Evolutionary conservation across 495 filamentous ascomycete species (phyloP), one percentile per base, ranked within the genome.

Genomic region (Penicillium soppii): DNA sequence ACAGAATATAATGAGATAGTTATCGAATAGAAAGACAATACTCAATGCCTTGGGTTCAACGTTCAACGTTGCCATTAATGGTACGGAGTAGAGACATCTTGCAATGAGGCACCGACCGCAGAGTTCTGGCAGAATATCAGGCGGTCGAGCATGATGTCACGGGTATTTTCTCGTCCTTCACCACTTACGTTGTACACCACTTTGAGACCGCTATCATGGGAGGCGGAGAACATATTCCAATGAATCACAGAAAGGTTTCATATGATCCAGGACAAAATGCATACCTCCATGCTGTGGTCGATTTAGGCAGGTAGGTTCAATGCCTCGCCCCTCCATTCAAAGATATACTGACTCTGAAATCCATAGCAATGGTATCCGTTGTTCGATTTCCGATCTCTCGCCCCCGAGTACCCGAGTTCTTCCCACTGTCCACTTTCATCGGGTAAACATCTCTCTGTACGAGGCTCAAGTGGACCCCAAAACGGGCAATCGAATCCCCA

Each of bases 331-430:
- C 13, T 46, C 25, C 12, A 12, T 4, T 32, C 9, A 35, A n/a
- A 8, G 15, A 32, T 23, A 3, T 7, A 21, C 26, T 49, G 26
- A 29, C 16, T 29, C 19, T 4, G n/a, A 1, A 37, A 36, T 36
- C 3, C 23, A 4, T 33, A 95, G 92, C 73, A 97, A 97, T 79
- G 92, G 91, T 52, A 92, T 97, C 57, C 91, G 92, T 37, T 95
- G 95, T 74, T 92, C 88, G 7, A 90, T 97, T 52, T 88, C 91
- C 7, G 82, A 90, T 47, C 79, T 96, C 25, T 79, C 85, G 1
- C 82, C 84, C 7, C 82, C 86, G 2, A 82, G 73, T 3, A 73
- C 85, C 13, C 85, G 92, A 12, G 79, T 91, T 25, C 77, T 95
- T 22, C 87, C 78, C 15, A 91, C 86, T 27, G 53, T 95, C 45